A percentile compares a stretch with the other conserved stretches of the same genome.
Evolutionary conservation across 2,329 filamentous ascomycete genomes (phyloP).

Genomic region (Talaromyces sp.): DNA sequence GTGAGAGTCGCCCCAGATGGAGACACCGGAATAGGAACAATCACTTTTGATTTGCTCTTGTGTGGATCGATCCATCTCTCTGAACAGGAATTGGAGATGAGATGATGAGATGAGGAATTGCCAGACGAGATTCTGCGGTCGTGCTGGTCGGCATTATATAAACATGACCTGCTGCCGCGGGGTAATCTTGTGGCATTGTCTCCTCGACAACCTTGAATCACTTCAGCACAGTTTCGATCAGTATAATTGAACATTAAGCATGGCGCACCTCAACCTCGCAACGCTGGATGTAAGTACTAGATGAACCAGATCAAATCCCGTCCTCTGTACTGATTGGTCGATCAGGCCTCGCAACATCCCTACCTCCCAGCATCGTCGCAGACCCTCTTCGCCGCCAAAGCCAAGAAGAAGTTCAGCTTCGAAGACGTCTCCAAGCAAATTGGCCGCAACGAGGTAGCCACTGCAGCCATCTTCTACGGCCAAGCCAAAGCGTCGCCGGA

Average conservation of each 20-base stretch:
- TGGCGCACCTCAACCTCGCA: constrained; percentile 36
- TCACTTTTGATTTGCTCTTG: neutral
- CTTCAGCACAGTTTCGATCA: neutral
- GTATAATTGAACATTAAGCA: constrained; percentile 20
- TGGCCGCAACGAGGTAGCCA: constrained; percentile 75
- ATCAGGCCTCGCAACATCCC: constrained; percentile 40
- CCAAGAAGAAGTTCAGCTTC: constrained; percentile 70
- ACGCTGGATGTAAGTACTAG: constrained; percentile 41
- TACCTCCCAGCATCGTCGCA: constrained; percentile 67
- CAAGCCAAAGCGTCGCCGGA: constrained; percentile 70
- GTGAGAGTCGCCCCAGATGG: neutral
- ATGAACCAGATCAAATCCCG: neutral
- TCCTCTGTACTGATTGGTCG: too few species aligned
- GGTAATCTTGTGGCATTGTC: neutral
- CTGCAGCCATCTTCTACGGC: constrained; percentile 87
- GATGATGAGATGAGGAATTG: neutral
- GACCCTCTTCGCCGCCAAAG: constrained; percentile 78
- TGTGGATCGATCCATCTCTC: neutral
- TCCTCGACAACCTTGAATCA: neutral
- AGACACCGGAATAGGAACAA: constrained; percentile 1
- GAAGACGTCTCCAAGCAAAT: constrained; percentile 70
- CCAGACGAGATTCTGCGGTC: neutral
- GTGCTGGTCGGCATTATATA: constrained; percentile 15
- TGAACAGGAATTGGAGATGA: neutral
- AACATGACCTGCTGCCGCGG: constrained; percentile 13